phyloP scores from a whole-genome alignment of 2,329 filamentous ascomycete genomes.

The Xylariomycetidae sp. region DNA sequence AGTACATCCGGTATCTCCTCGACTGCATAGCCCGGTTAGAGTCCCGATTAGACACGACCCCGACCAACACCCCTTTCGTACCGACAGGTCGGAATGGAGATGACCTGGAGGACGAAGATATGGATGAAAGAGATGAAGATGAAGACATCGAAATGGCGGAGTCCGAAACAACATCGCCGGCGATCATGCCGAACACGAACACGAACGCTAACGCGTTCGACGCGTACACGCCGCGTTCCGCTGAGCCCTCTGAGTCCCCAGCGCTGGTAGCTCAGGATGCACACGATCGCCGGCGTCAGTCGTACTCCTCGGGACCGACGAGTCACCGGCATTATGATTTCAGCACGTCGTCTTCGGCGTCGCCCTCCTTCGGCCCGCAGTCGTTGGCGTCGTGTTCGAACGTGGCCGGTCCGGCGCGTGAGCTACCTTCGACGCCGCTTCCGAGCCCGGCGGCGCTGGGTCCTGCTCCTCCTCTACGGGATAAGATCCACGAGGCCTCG shows the following conservation, averaged over 20 bases:
- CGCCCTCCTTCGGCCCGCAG: constrained; percentile 40
- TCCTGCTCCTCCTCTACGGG: no score
- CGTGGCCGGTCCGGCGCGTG: neutral
- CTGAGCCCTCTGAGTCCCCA: constrained; percentile 49
- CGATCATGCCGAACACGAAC: constrained; percentile 31
- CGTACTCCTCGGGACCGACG: constrained; percentile 48
- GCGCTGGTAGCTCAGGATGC: constrained; percentile 43
- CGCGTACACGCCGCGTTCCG: no score
- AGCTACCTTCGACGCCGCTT: no score
- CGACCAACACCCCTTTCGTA: neutral
- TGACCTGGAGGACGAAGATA: constrained; percentile 29
- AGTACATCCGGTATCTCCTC: constrained; percentile 92
- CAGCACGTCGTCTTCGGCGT: constrained; percentile 34
- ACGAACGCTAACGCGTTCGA: no score
- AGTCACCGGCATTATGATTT: constrained; percentile 41
- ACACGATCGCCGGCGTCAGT: constrained; percentile 36
- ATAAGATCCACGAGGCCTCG: constrained; percentile 79
- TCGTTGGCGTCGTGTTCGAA: constrained; percentile 31
- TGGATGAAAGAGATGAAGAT: constrained; percentile 34
- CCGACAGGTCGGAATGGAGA: constrained; percentile 27
- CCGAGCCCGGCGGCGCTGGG: no score
- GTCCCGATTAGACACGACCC: constrained; percentile 38
- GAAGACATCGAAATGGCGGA: constrained; percentile 60
- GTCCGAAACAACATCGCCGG: constrained; percentile 45
- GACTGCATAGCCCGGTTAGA: constrained; percentile 81